Conservation (phyloP, 129 eudicot genomes). For the Gnaphalium uliginosum region DNA sequence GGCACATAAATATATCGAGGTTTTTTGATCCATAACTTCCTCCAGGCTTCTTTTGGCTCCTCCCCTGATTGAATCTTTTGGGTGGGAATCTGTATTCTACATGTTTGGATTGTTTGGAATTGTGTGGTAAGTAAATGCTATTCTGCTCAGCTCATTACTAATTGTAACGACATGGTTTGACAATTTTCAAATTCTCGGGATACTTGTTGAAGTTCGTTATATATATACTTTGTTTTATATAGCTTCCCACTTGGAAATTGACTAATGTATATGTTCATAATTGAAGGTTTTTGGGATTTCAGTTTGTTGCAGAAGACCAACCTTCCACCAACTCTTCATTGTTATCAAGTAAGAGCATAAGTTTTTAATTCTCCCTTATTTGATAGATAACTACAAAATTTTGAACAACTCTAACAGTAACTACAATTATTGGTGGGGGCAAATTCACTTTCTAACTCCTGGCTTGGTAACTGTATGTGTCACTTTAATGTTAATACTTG, state of each 20-base stretch:
- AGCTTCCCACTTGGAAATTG: conserved; percentile 7
- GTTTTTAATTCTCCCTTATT: neutral
- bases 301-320: conserved; percentile 74
- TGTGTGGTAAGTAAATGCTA: conserved; percentile 66
- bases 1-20: neutral
- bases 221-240: neutral
- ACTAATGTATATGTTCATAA: conserved; percentile 24
- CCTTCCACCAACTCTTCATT: conserved; percentile 39
- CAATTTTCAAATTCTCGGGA: neutral
- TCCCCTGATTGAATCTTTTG: conserved; percentile 78
- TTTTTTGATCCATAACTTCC: conserved; percentile 10
- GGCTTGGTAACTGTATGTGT: neutral
- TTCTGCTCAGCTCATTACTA: neutral
- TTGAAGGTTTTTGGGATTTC: conserved; percentile 90
- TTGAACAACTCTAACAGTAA: neutral
- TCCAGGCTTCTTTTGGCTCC: conserved; percentile 98
- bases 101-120: conserved; percentile 83
- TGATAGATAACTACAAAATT: neutral
- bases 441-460: neutral
- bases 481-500: neutral
- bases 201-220: neutral
- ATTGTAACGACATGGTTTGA: neutral
- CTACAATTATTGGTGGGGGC: neutral
- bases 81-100: conserved; percentile 98
- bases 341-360: conserved; percentile 50